Base-by-base conservation (phyloP, 2,329 filamentous ascomycete species). In the Calonectria ilicicola region DNA sequence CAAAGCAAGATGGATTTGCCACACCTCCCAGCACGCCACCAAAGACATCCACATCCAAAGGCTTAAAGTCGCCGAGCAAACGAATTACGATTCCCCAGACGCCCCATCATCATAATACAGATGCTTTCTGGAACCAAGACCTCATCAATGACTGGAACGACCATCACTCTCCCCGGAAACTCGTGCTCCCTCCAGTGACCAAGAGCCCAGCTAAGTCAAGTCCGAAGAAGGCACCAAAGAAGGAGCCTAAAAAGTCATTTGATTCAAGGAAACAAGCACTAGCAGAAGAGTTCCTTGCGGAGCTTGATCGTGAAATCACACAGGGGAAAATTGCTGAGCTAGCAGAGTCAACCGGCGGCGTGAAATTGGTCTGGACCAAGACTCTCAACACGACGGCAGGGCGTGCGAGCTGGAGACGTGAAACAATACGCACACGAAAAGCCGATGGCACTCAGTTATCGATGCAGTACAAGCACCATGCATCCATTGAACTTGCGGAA, bases 401-500 rank as follows among this genome's bases (percentile, higher is more conserved):
- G 0, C 89, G 93, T 47, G 94, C 94, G 32, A 92, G 91, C 78
- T 95, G 93, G 93, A 91, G 89, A 76, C 88, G 90, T 26, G 92
- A 93, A 79, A 89, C 87, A 15, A 82, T 88, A 17, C 85, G 84
- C 75, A 81, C 81, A 64, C 81, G 79, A 66, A 64, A 76, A 32
- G 65, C 67, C 1, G 80, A 77, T 23, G 79, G 78, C 19, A 73
- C 75, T 14, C 78, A 79, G 19, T 76, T 79, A 2, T 80, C 75
- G 12, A 75, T 80, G 40, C 81, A 78, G 15, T 81, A 88, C 76
- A 84, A 85, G 21, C 88, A 90, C 76, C 91, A 96, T 82, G 95
- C 95, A 12, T 91, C 88, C 19, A 98, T 98, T 80, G 96, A 98
- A 81, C 90, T 98, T 2, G 95, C 96, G 0, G 92, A 94, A 67